Percentiles rank a stretch among this genome's conserved stretches.
Conservation (phyloP, 805 yeast genomes). For the Saturnispora gosingensis region DNA sequence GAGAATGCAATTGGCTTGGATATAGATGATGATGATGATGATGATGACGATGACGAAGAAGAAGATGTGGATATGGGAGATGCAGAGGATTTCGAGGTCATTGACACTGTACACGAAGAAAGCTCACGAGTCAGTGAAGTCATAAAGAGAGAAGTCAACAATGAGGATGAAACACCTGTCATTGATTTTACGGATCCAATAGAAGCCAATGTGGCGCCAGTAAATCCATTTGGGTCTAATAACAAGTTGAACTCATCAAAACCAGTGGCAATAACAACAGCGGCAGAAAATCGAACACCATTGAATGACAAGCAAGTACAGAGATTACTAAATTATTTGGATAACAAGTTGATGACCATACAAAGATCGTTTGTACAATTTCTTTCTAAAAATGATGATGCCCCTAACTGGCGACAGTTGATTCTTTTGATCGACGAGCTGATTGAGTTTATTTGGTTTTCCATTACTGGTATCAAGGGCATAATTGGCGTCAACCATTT, state of each 20-base stretch:
- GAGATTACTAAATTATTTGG: slow-evolving; percentile 45
- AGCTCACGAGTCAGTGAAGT: not conserved
- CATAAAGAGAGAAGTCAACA: slow-evolving; percentile 14
- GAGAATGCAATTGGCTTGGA: slow-evolving; percentile 9
- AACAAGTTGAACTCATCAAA: slow-evolving; percentile 16
- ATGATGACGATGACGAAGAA: not conserved
- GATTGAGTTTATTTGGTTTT: slow-evolving; percentile 53
- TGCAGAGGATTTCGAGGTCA: slow-evolving; percentile 12
- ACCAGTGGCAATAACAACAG: slow-evolving; percentile 15
- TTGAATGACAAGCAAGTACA: slow-evolving; percentile 45
- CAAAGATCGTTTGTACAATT: slow-evolving; percentile 44
- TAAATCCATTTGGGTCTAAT: slow-evolving; percentile 26
- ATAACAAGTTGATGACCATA: slow-evolving; percentile 40
- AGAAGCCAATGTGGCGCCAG: slow-evolving; percentile 15
- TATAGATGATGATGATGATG: not conserved
- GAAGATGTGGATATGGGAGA: not conserved
- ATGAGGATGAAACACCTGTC: slow-evolving; percentile 8
- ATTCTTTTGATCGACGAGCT: slow-evolving; percentile 38
- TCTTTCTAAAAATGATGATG: slow-evolving; percentile 19
- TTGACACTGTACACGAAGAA: slow-evolving; percentile 2
- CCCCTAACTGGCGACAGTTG: slow-evolving; percentile 26
- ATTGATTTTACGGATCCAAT: slow-evolving; percentile 17
- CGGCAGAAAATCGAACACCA: not conserved
- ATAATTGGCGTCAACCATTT: slow-evolving; percentile 18
- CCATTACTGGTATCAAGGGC: slow-evolving; percentile 32